A percentile compares a stretch with the other conserved stretches of the same genome.
These are phyloP conservation scores for Benincasa hispida DNA, from an alignment of 306 rosid species.

Conservation along the genomic window DNA sequence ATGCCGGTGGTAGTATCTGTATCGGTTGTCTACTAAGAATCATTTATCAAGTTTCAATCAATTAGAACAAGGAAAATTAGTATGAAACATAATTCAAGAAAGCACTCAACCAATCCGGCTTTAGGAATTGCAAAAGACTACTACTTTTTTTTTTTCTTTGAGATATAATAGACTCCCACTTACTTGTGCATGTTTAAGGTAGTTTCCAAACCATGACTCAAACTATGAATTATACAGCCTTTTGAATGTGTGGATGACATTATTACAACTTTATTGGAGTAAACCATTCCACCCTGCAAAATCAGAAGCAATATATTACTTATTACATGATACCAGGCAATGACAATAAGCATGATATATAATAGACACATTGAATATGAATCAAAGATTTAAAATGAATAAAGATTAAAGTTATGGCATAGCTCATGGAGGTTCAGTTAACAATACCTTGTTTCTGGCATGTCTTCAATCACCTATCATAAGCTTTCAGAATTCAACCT, in stretches of 20 bases:
- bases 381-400: background rate
- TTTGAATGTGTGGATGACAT: constrained; percentile 60
- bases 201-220: constrained; percentile 52
- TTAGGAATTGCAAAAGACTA: constrained; percentile 3
- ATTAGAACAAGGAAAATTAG: background rate
- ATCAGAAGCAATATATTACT: constrained; percentile 4
- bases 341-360: background rate
- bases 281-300: constrained; percentile 81
- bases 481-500: background rate
- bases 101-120: constrained; percentile 8
- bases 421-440: background rate
- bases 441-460: background rate
- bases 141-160: constrained; percentile 10
- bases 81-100: background rate
- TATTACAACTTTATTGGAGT: constrained; percentile 59
- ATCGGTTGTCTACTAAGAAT: background rate
- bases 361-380: background rate
- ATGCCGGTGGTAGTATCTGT: background rate
- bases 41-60: background rate
- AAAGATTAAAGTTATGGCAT: background rate
- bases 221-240: constrained; percentile 35
- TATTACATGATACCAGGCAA: background rate
- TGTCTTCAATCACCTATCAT: background rate
- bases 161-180: constrained; percentile 22
- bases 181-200: constrained; percentile 54